Conservation (phyloP, 495 filamentous ascomycete genomes). For the Daldinia grandis region DNA sequence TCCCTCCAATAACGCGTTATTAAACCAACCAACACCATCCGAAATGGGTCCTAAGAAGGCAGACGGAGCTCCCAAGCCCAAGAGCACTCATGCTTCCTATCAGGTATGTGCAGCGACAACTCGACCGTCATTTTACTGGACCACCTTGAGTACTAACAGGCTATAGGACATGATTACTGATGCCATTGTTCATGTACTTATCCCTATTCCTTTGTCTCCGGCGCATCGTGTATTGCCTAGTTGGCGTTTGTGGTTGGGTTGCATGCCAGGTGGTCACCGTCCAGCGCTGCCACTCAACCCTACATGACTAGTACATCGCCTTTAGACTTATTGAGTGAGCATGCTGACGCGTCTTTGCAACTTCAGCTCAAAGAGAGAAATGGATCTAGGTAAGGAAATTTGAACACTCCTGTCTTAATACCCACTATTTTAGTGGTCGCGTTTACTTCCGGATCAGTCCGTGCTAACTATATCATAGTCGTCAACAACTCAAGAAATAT, state of each 20-base stretch:
- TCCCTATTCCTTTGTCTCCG: conserved; percentile 51
- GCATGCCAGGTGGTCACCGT: conserved; percentile 23
- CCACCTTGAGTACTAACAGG: conserved; percentile 52
- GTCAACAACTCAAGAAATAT: conserved; percentile 98
- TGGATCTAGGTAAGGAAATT: conserved; percentile 66
- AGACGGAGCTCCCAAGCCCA: conserved; percentile 63
- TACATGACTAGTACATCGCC: conserved; percentile 8
- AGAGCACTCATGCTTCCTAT: conserved; percentile 64
- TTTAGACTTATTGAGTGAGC: conserved; percentile 35
- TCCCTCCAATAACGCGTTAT: conserved; percentile 14
- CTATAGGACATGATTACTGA: conserved; percentile 72
- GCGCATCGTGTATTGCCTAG: conserved; percentile 45
- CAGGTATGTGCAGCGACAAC: conserved; percentile 60
- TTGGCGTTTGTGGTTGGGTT: conserved; percentile 38
- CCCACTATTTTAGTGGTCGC: neutral
- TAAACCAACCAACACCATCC: conserved; percentile 40
- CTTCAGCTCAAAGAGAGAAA: conserved; percentile 71
- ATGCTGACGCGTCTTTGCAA: conserved; percentile 57
- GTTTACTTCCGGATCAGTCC: neutral
- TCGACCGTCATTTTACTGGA: conserved; percentile 24
- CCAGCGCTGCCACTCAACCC: conserved; percentile 31
- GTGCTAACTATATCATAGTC: conserved; percentile 66
- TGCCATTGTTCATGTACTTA: conserved; percentile 70
- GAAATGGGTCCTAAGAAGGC: conserved; percentile 74
- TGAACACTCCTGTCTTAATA: neutral